Percentiles rank a stretch among this genome's conserved stretches.
Conservation (phyloP, 768 basidiomycete species). For the Trametes villosa region DNA sequence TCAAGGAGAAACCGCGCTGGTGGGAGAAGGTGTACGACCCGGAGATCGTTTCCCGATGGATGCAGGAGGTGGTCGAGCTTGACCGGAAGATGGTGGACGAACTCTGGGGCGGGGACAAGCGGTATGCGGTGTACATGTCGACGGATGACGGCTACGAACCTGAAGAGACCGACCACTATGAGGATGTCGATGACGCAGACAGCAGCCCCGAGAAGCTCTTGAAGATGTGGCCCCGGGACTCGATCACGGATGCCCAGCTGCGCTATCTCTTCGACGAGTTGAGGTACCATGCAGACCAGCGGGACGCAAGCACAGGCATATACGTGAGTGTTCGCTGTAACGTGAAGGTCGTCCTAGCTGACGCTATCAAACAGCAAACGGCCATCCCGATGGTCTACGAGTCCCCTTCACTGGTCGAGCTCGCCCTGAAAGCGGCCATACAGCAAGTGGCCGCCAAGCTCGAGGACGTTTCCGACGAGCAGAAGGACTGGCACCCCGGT, state of each 20-base stretch:
- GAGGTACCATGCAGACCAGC: constrained; percentile 1
- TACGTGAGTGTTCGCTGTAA: neutral
- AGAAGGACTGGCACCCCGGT: constrained; percentile 52
- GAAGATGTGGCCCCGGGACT: constrained; percentile 22
- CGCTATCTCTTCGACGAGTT: constrained; percentile 21
- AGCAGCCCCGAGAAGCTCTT: constrained; percentile 7
- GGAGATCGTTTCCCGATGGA: constrained; percentile 19
- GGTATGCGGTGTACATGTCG: no score
- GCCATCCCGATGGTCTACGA: constrained; percentile 13
- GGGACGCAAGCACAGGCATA: constrained; percentile 20
- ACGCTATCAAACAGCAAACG: neutral
- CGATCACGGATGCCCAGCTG: constrained; percentile 14
- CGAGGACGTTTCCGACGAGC: constrained; percentile 40
- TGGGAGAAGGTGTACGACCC: constrained; percentile 25
- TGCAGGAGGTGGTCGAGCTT: constrained; percentile 18
- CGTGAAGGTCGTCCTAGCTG: neutral
- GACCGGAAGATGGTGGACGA: constrained; percentile 12
- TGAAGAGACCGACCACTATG: no score
- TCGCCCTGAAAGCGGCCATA: neutral
- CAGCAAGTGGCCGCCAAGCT: constrained; percentile 25
- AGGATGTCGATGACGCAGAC: no score
- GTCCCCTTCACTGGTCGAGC: neutral
- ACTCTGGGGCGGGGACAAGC: constrained; percentile 9
- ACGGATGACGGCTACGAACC: no score
- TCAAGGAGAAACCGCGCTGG: constrained; percentile 22